Conservation (phyloP, 2,329 filamentous ascomycete genomes). For the Fusarium udum region DNA sequence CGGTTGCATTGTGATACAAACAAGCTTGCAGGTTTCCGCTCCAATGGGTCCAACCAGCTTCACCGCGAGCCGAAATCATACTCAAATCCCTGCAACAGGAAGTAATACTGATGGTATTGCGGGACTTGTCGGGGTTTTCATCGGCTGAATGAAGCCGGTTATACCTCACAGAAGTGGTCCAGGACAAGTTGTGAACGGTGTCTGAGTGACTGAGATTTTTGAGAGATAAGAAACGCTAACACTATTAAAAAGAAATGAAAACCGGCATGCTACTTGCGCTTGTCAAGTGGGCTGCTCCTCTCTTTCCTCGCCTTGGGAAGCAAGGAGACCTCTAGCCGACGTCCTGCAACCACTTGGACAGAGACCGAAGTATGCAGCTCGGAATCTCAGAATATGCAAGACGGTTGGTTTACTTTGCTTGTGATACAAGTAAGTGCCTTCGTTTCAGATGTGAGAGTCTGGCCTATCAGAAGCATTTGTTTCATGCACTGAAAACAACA, state of each 20-base stretch:
- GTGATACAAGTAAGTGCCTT: not conserved
- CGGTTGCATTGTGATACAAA: slow-evolving; percentile 33
- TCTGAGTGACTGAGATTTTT: not conserved
- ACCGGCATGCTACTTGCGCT: slow-evolving; percentile 1
- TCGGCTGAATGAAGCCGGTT: not conserved
- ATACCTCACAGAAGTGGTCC: not conserved
- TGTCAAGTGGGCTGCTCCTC: slow-evolving; percentile 13
- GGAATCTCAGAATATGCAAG: slow-evolving; percentile 21
- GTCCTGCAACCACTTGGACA: slow-evolving; percentile 8
- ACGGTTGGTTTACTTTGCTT: slow-evolving; percentile 17
- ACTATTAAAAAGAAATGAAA: slow-evolving; percentile 30
- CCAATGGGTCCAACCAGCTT: slow-evolving; percentile 22
- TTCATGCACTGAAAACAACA: not conserved
- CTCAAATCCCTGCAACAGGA: slow-evolving; percentile 13
- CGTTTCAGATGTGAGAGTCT: slow-evolving; percentile 18
- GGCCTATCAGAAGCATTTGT: not conserved
- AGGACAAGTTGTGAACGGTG: not conserved
- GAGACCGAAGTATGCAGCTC: slow-evolving; percentile 14
- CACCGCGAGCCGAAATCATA: slow-evolving; percentile 20
- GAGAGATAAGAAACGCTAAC: not conserved
- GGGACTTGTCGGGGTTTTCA: slow-evolving; percentile 8
- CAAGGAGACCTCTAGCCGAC: slow-evolving; percentile 8
- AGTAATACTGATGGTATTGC: slow-evolving; percentile 8
- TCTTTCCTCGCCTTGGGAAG: slow-evolving; percentile 21
- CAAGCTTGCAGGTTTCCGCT: slow-evolving; percentile 32